Evolutionary conservation across 345 rosid species (phyloP).

Genomic region (Hirschfeldia incana): DNA sequence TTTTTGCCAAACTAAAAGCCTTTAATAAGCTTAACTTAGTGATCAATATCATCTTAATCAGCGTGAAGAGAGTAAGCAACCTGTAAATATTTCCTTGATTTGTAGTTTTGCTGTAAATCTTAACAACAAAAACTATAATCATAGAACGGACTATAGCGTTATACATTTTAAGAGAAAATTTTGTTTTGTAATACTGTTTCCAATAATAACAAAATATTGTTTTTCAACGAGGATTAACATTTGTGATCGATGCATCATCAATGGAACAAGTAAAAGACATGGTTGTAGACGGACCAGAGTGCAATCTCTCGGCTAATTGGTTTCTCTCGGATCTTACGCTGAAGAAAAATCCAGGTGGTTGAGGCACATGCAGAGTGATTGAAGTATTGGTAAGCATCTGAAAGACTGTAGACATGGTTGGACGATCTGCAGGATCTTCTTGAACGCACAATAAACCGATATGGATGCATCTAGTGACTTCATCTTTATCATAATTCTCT

Average conservation of each 20-base stretch:
- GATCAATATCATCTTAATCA: too few relatives aligned
- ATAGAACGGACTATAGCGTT: not conserved
- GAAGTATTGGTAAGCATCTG: not conserved
- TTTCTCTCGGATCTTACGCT: not conserved
- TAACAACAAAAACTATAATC: not conserved
- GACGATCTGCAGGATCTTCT: not conserved
- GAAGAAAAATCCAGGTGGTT: slow-evolving; percentile 3
- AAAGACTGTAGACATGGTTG: not conserved
- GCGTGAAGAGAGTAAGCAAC: too few relatives aligned
- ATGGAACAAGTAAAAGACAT: not conserved
- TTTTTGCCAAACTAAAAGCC: not conserved
- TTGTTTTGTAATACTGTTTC: too few relatives aligned
- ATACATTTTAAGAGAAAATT: not conserved
- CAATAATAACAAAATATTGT: not conserved
- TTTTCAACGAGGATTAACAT: not conserved
- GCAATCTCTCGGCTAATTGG: not conserved
- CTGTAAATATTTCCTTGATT: too few relatives aligned
- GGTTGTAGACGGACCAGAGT: not conserved
- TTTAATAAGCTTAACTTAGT: not conserved
- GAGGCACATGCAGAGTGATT: not conserved
- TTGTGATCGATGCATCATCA: slow-evolving; percentile 1
- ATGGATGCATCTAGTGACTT: slow-evolving; percentile 2
- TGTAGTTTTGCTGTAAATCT: too few relatives aligned
- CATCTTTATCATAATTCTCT: not conserved
- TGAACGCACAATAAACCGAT: not conserved